Base-by-base conservation (phyloP, 148 eudicot species). In the Dysphania ambrosioides region DNA sequence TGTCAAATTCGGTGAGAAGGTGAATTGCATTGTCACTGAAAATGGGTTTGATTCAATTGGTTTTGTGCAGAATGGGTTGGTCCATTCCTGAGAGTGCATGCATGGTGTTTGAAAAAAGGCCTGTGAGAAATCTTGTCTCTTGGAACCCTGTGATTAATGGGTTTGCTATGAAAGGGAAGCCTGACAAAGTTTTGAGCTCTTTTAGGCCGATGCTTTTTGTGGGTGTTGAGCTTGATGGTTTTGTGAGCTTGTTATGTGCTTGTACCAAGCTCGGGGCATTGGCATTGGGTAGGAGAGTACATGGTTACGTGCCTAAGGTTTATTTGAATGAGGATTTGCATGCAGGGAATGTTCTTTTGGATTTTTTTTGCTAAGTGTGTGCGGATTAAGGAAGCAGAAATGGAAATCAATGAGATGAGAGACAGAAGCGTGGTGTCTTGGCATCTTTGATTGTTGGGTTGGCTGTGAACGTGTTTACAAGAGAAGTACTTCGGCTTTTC, bases 71-170 rank as follows among this genome's bases (percentile, higher is more conserved):
- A 89, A 88, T 72, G 76, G 89, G 16, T 79, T 91, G 84, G 82
- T 91, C 30, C 93, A 91, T 82, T 59, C 84, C 73, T 68, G 89
- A 87, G 60, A 87, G 84, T 83, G 98, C 98, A 11, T 83, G 77
- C 57, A 84, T 82, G 82, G 16, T 93, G 88, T 93, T 93, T 70
- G 91, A 75, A 30, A 7, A 15, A 82, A 90, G 90, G 93, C 64
- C 85, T 72, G 90, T 75, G 58, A 90, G 88, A 78, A 86, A 86
- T 78, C 85, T 93, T 18, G 96, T 93, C 61, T 85, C 89, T 65
- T 93, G 96, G 96, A 93, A 93, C 68, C 82, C 93, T 42, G 88
- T 89, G 44, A 87, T 90, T 59, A 93, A 93, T 85, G 96, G 90
- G 71, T 86, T 85, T 82, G 88, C 86, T 19, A 66, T 86, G 56